A percentile compares a stretch with the other conserved stretches of the same genome.
Evolutionary conservation across 1,284 basidiomycete genomes (phyloP).

Genomic region (Tylopilus sp.): DNA sequence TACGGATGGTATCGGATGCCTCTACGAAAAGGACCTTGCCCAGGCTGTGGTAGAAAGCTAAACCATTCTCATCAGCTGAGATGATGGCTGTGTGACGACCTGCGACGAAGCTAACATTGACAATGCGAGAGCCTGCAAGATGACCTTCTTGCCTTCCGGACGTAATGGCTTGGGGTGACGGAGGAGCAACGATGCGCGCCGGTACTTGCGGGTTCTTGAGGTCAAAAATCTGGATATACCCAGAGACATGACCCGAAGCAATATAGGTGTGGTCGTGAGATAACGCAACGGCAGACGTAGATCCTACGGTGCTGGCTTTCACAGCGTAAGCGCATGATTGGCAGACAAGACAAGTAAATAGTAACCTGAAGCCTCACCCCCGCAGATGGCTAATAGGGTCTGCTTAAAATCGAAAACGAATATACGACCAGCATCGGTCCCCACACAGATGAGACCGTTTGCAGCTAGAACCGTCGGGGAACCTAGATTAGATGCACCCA

Average conservation of each 20-base stretch:
- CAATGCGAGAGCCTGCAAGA: slow-evolving; percentile 79
- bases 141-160: slow-evolving; percentile 94
- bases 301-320: slow-evolving; percentile 60
- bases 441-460: slow-evolving; percentile 88
- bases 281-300: slow-evolving; percentile 88
- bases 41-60: slow-evolving; percentile 94
- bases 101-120: slow-evolving; percentile 88
- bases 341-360: slow-evolving; percentile 13
- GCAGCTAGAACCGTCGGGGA: slow-evolving; percentile 80
- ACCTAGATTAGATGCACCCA: slow-evolving; percentile 57
- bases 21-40: slow-evolving; percentile 96
- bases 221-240: slow-evolving; percentile 87
- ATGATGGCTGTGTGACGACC: slow-evolving; percentile 92
- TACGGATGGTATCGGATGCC: slow-evolving; percentile 90
- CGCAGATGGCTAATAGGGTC: slow-evolving; percentile 75
- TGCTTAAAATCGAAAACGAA: slow-evolving; percentile 92
- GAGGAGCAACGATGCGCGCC: slow-evolving; percentile 71
- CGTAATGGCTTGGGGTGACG: slow-evolving; percentile 59
- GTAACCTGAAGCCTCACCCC: slow-evolving; percentile 63
- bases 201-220: slow-evolving; percentile 63
- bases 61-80: slow-evolving; percentile 85
- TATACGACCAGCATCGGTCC: slow-evolving; percentile 75
- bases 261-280: slow-evolving; percentile 94
- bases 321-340: slow-evolving; percentile 18
- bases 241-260: slow-evolving; percentile 84